Evolutionary conservation across 352 stramenopile genomes (phyloP), one percentile per base, ranked within the genome.

Genomic region (Pythium dissotocum): DNA sequence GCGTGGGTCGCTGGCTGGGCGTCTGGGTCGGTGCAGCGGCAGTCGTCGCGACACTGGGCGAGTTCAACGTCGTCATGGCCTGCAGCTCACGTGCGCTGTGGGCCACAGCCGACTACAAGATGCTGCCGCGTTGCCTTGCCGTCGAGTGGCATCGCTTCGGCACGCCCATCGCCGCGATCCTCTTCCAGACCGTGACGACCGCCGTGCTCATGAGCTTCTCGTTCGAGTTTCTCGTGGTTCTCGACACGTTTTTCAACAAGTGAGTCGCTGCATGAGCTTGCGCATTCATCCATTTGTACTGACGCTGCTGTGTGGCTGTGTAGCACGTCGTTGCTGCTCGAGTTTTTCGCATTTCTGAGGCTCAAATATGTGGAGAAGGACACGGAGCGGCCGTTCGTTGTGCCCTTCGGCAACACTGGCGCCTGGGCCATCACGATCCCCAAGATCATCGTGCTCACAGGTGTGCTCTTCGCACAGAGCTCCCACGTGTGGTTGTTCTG

Each of bases 211-310:
- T 95, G 87, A 92, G 79, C 64, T 94, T 92, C 56, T 91, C 83
- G 33, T 95, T 95, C 58, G 78, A 88, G 72, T 87, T 88, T 38
- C 73, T 95, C 42, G 87, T 94, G 21, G 80, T 94, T 14, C 65
- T 95, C 10, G 87, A 95, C 69, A 95, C 87, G 0, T 91, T 93
- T 65, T 94, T 93, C 76, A 95, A 95, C 83, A 95, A 95, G 83
- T 93, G 77, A 58, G 83, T 89, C 14, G 54, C 18, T 65, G 16
- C 3, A 16, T 61, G 21, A 14, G 44, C 14, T 54, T 38, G n/a
- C n/a, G 21, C 38, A 63, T n/a, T 53, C 26, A 38, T 24, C 21
- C n/a, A n/a, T n/a, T n/a, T n/a, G 21, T 28, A 30, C 30, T 26
- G 6, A 24, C n/a, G 35, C 12, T 21, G 46, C 32, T 79, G 36